Percentiles rank a stretch among this genome's conserved stretches.
These are phyloP conservation scores for Ganoderma boninense DNA, from an alignment of 1,284 basidiomycete genomes.

Conservation along the genomic window DNA sequence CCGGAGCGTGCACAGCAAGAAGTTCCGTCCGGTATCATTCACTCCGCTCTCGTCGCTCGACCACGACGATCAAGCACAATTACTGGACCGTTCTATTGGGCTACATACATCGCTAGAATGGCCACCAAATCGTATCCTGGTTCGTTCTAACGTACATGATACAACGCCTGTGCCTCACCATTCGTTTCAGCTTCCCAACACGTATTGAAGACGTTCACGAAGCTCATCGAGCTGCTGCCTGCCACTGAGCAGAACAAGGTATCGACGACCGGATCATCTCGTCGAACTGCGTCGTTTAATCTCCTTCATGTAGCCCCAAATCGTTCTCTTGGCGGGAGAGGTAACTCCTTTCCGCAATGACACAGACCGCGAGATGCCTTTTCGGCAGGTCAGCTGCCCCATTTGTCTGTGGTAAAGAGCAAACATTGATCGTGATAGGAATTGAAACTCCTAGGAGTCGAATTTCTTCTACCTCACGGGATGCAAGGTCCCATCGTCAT, in stretches of 20 bases:
- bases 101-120: background rate
- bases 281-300: background rate
- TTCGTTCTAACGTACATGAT: background rate
- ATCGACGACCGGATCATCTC: background rate
- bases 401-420: background rate
- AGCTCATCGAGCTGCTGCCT: constrained; percentile 58
- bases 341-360: constrained; percentile 79
- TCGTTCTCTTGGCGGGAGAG: constrained; percentile 68
- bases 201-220: constrained; percentile 57
- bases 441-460: constrained; percentile 61
- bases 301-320: constrained; percentile 58
- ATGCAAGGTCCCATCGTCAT: constrained; percentile 76
- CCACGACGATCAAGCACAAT: background rate
- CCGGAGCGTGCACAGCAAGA: background rate
- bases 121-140: background rate
- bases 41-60: background rate
- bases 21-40: background rate
- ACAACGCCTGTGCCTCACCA: background rate
- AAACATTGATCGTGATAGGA: background rate
- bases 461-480: constrained; percentile 92
- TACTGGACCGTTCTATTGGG: background rate
- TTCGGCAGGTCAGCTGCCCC: constrained; percentile 56
- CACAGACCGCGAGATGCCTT: constrained; percentile 86
- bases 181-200: constrained; percentile 52
- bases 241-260: constrained; percentile 60